Base-by-base conservation (phyloP, 371 early-diverging fungal species). In the Circinella umbellata region DNA sequence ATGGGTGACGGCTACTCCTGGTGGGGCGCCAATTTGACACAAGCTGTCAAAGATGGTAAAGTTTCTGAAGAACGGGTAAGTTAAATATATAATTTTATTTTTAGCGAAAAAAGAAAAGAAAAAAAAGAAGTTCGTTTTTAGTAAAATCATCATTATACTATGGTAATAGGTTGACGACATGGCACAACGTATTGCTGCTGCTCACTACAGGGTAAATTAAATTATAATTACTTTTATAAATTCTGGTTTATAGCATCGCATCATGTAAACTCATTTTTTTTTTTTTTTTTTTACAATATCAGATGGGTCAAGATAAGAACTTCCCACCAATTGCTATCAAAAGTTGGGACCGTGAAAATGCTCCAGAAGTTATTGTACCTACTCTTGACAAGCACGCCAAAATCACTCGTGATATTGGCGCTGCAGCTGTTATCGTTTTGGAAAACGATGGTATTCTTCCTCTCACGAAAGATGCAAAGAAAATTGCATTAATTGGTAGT, bases 181-280 rank as follows among this genome's bases (percentile, higher is more conserved):
- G 86, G 87, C 81, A 54, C 81, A 68, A 20, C 82, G 90, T 64
- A 82, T 89, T 64, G 76, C 87, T 51, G 84, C 88, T 51, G 69
- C 89, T 13, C 83, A 79, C 74, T 87, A 81, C 67, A 83, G 80
- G 73, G 66, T 83, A 35, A 36, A 13, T 48, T 18, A 8, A 60
- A 7, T 10, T 53, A 14, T 42, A 66, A 27, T 2, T 27, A 2
- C 27, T 27, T 27, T 27, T 27, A 27, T 27, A 27, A 27, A 27
- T 42, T 10, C 37, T 42, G 49, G 17, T 0, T 17, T 27, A 1
- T 27, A 27, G 0, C 27, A 27, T 27, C 2, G 27, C 27, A 27
- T 27, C 27, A 27, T 27, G 27, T 27, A 2, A 27, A 27, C 27
- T 27, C 27, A 27, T 1, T 27, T 27, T 27, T 2, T 2, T 9